Conservation (phyloP, 1,139 yeast species). For the Suhomyces coccinellae region DNA sequence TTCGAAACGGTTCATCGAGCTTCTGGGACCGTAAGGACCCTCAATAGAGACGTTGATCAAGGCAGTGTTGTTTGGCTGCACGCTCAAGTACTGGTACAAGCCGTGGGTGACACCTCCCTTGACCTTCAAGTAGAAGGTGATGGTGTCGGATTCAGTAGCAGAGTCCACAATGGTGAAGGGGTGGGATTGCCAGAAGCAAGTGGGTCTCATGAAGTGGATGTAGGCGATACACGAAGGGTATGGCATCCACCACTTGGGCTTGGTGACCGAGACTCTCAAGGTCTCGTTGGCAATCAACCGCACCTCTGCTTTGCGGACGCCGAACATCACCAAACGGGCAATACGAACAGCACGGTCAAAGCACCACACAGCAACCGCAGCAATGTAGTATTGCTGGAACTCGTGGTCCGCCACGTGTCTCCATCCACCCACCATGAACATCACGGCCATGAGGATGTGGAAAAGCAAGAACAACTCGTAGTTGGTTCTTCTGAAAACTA, state of each 20-base stretch:
- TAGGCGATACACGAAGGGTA: constrained; percentile 43
- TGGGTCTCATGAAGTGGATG: constrained; percentile 39
- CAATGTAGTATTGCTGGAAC: constrained; percentile 47
- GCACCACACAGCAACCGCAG: constrained; percentile 64
- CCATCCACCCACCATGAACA: constrained; percentile 61
- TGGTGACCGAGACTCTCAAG: constrained; percentile 35
- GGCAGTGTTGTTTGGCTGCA: constrained; percentile 46
- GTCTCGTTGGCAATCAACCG: constrained; percentile 50
- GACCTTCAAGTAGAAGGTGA: constrained; percentile 37
- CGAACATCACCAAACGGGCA: constrained; percentile 49
- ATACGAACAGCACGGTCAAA: constrained; percentile 58
- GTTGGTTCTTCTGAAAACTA: constrained; percentile 51
- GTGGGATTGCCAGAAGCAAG: constrained; percentile 58
- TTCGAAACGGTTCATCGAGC: constrained; percentile 49
- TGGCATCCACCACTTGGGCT: constrained; percentile 42
- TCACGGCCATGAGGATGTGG: constrained; percentile 60
- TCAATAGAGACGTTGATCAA: constrained; percentile 36
- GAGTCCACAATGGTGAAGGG: constrained; percentile 53
- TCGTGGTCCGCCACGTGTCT: constrained; percentile 51
- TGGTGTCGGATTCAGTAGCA: constrained; percentile 28
- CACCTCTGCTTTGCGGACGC: constrained; percentile 50
- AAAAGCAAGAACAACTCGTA: constrained; percentile 64
- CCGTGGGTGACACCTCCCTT: constrained; percentile 42
- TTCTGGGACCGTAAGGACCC: constrained; percentile 43
- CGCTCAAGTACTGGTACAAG: constrained; percentile 40